Evolutionary conservation across 1,284 basidiomycete species (phyloP).

Genomic region (Xerocomus amazonicus): DNA sequence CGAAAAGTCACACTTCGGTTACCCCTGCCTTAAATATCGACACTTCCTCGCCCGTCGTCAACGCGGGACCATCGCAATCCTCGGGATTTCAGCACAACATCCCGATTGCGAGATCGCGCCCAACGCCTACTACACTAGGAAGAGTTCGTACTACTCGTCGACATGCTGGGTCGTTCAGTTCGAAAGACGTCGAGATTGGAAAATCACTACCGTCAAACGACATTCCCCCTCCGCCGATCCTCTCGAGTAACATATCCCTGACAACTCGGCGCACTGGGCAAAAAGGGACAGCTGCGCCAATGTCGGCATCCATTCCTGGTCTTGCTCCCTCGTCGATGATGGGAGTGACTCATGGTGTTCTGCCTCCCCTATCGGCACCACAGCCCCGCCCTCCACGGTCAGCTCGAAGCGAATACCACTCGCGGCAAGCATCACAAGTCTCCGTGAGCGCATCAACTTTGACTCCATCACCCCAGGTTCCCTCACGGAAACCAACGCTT

Average conservation of each 20-base stretch:
- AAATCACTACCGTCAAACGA: conserved; percentile 72
- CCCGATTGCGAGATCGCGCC: conserved; percentile 40
- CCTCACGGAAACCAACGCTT: conserved; percentile 36
- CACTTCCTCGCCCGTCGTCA: conserved; percentile 17
- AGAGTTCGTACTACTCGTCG: conserved; percentile 57
- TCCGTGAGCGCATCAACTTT: conserved; percentile 47
- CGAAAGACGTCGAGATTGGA: conserved; percentile 86
- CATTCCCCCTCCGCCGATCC: conserved; percentile 30
- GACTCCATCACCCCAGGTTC: conserved; percentile 38
- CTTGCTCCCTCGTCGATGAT: conserved; percentile 12
- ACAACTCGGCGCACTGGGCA: conserved; percentile 48
- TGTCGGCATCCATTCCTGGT: conserved; percentile 25
- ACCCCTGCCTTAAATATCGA: conserved; percentile 16
- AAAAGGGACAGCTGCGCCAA: conserved; percentile 33
- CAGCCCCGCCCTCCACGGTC: conserved; percentile 15
- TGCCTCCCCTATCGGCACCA: conserved; percentile 15
- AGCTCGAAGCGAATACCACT: conserved; percentile 38
- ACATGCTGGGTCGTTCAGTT: conserved; percentile 91
- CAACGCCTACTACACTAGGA: conserved; percentile 22
- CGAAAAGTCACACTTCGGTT: conserved; percentile 19
- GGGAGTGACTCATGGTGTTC: conserved; percentile 7
- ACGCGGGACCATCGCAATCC: conserved; percentile 23
- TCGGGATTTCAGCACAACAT: conserved; percentile 27
- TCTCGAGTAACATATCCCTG: conserved; percentile 37
- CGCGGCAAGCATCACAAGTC: conserved; percentile 54